Evolutionary conservation across 805 yeast genomes (phyloP), one percentile per base, ranked within the genome.

Genomic region (Maudiozyma turicensis): DNA sequence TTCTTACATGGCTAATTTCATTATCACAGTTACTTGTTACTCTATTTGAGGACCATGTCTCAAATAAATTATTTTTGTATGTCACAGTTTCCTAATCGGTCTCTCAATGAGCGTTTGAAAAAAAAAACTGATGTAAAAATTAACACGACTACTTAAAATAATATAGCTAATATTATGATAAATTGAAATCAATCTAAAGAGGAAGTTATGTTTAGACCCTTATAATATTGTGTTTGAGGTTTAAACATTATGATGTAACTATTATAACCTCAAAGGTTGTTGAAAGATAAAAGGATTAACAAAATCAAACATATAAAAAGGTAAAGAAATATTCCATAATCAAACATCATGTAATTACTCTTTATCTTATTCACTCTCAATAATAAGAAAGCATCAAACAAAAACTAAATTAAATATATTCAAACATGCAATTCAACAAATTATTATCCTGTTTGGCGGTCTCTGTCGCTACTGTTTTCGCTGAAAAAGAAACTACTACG

Each of bases 391-490:
- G 11, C 37, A 28, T 40, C 39, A 37, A 38, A n/a, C 46, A 43
- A 45, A 6, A 14, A 47, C 7, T 8, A 35, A 20, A 20, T 20
- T 20, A 34, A 34, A 34, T n/a, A 34, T n/a, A 34, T n/a, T 34
- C 42, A 46, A 51, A 47, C 48, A 58, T 58, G 61, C 56, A 56
- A 42, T 48, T 56, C 13, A 49, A 58, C 11, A 34, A 55, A 42
- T 44, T 55, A 47, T 40, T 57, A 34, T 50, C 58, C 38, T 45
- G 52, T 28, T 50, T 55, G 34, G 44, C 53, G 26, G 40, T 53
- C 45, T 49, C 53, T 30, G 38, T 51, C 11, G 15, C 58, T 38
- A 32, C 41, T 31, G 49, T 48, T 29, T 40, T 54, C 5, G 62
- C 62, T 15, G 52, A 54, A 20, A 63, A 66, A 38, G 49, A 59